phyloP scores from a whole-genome alignment of 202 grass and related monocot genomes.

The Musa balbisiana region DNA sequence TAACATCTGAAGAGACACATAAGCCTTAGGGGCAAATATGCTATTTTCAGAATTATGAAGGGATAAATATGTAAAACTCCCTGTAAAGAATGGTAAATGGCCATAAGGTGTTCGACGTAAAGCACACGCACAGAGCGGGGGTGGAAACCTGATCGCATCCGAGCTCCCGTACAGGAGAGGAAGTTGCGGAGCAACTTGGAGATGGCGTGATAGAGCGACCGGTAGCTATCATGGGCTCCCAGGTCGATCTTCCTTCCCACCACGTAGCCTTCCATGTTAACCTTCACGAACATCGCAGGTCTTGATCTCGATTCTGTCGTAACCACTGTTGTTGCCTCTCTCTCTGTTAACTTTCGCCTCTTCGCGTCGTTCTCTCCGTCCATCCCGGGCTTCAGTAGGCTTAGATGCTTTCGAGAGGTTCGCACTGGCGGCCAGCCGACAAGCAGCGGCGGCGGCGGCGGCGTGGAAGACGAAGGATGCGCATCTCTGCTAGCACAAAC shows the following conservation, averaged over 20 bases:
- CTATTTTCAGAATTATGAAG: no score
- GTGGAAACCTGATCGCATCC: background rate
- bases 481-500: background rate
- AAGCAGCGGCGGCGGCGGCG: background rate
- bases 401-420: constrained; percentile 35
- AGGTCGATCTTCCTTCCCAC: constrained; percentile 85
- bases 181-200: constrained; percentile 61
- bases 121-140: background rate
- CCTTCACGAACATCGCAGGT: constrained; percentile 68
- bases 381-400: no score
- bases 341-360: background rate
- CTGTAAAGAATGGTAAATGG: background rate
- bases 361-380: fast-evolving
- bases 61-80: no score
- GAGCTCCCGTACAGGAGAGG: constrained; percentile 39
- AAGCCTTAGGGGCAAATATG: no score
- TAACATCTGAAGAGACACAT: no score
- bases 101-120: background rate
- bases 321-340: background rate
- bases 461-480: background rate
- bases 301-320: background rate
- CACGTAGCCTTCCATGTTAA: constrained; percentile 63
- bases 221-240: constrained; percentile 47
- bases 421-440: constrained; percentile 72
- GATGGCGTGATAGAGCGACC: constrained; percentile 47